Base-by-base conservation (phyloP, 129 eudicot species). In the Gnaphalium uliginosum region DNA sequence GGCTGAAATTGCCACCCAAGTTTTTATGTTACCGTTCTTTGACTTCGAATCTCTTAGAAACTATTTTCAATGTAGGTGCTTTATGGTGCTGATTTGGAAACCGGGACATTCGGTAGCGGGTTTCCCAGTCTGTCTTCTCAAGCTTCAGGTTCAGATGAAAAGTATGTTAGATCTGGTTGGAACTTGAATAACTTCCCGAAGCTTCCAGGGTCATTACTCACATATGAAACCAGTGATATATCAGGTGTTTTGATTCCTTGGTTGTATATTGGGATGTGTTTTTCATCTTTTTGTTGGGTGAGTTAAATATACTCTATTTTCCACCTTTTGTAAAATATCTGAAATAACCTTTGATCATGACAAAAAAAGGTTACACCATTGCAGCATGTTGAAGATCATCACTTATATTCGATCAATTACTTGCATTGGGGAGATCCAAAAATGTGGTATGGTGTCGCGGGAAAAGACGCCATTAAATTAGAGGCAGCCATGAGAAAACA, bases 331-430 rank as follows among this genome's bases (percentile, higher is more conserved):
- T 74, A 29, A 61, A 24, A 61, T 61, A 29, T 46, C 54, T 43
- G 17, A 37, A 58, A 73, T 39, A 59, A 56, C 68, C 68, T 18
- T 58, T 7, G 67, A 37, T 61, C 29, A 19, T 71, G 11, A 54
- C 66, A 22, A 32, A 32, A 57, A 57, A 57, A 23, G 57, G 53
- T 56, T 53, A 33, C 53, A 72, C 37, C 66, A 77, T 71, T 67
- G 66, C 85, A 94, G 98, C 98, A 94, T 79, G 98, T 94, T 68
- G 98, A 94, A 86, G 98, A 94, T 82, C 98, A 94, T 76, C 93
- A 94, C 77, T 76, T 94, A 65, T 94, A 94, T 73, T 94, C 98
- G 5, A 69, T 94, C 78, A 94, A 89, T 85, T 94, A 85, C 88
- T 82, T 90, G 93, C 98, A 94, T 79, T 94, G 86, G 86, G 98